Base-by-base conservation (phyloP, 352 stramenopile species). In the Pythium biforme region DNA sequence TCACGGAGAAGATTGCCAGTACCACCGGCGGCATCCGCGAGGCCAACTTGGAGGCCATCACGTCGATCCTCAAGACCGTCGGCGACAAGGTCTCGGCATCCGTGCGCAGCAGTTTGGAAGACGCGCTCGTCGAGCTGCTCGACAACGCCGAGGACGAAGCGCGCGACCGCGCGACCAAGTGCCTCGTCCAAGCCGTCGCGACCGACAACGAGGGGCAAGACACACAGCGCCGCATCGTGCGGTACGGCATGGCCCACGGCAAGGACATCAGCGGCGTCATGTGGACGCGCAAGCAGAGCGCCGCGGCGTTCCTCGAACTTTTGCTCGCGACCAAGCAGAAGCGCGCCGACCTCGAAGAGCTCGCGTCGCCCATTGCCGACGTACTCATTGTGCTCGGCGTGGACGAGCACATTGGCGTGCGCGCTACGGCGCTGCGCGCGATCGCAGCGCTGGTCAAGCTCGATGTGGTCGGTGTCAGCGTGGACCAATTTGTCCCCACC, bases 1-100 rank as follows among this genome's bases (percentile, higher is more conserved):
- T 99, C n/a, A 89, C 81, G 3, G 87, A 95, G 56, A 91, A 88
- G 47, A 57, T 94, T 45, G 66, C 64, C 20, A 79, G 78, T 14
- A 94, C 85, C 11, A 74, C 60, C 11, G 80, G 81, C 19, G 83
- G 82, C 5, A 81, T 95, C 34, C 86, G 85, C 55, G 78, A 94
- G 62, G 85, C 85, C 29, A 94, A 93, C 58, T 55, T 95, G 8
- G 76, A 86, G 25, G 85, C 87, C 34, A 64, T 94, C 50, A 68
- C 75, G 1, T 84, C 78, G 29, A 77, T 94, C 14, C 66, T 94
- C 9, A 67, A 86, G 8, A 58, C 69, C 31, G 87, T 90, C 17
- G 85, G 83, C 47, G 65, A 79, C 69, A 94, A 94, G 73, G 55
- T 95, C 50, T 92, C 83, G 34, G 41, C 64, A 53, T 29, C 76